A percentile compares a stretch with the other conserved stretches of the same genome.
Conservation (phyloP, 2,329 filamentous ascomycete species). For the Neodidymelliopsis sp. region DNA sequence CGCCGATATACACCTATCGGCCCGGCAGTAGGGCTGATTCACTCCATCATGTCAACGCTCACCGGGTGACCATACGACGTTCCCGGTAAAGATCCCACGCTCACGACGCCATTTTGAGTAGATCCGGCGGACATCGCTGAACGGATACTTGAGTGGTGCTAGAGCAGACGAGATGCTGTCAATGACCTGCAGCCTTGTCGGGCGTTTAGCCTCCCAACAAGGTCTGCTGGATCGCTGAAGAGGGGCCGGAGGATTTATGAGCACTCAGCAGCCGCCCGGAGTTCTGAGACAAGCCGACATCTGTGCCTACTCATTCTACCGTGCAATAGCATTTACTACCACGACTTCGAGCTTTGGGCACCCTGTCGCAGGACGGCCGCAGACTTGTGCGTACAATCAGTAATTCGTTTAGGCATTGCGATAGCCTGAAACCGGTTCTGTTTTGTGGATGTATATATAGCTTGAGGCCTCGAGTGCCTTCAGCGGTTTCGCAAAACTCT, state of each 20-base stretch:
- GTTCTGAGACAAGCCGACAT: conserved; percentile 23
- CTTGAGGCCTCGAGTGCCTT: conserved; percentile 1
- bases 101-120: conserved; percentile 15
- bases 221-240: conserved; percentile 24
- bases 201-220: conserved; percentile 31
- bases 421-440: conserved; percentile 27
- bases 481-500: conserved; percentile 10
- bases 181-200: conserved; percentile 16
- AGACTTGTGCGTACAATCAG: conserved; percentile 19
- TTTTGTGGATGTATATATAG: conserved; percentile 9
- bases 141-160: conserved; percentile 11
- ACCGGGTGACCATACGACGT: conserved; percentile 4
- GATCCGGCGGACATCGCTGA: conserved; percentile 16
- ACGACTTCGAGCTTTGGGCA: conserved; percentile 30
- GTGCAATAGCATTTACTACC: conserved; percentile 24
- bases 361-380: conserved; percentile 29
- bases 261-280: conserved; percentile 19
- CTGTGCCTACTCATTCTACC: conserved; percentile 22
- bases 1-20: conserved; percentile 22
- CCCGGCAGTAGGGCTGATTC: conserved; percentile 13
- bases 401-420: conserved; percentile 21
- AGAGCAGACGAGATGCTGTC: conserved; percentile 10
- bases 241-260: conserved; percentile 28
- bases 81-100: conserved; percentile 17
- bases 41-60: conserved; percentile 16